These are phyloP conservation scores for Beauveria rudraprayagi DNA, from an alignment of 2,329 filamentous ascomycete species.

Conservation along the genomic window DNA sequence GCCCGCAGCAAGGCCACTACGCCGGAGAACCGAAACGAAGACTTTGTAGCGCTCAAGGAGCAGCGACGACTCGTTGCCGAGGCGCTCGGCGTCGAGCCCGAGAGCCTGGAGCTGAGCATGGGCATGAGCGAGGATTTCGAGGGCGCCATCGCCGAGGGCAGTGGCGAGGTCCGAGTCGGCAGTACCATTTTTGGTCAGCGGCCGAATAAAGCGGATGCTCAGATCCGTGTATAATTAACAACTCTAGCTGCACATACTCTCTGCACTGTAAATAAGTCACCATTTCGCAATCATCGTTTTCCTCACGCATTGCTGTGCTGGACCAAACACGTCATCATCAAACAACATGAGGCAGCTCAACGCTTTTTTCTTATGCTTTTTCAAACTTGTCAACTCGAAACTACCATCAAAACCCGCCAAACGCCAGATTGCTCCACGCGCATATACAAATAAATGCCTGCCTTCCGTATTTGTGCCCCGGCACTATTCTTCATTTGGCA, in stretches of 20 bases:
- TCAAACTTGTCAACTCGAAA: neutral
- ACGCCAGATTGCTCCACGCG: neutral
- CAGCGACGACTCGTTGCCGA: conserved; percentile 62
- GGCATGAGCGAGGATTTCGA: conserved; percentile 98
- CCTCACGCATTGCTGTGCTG: too few species aligned
- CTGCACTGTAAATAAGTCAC: neutral
- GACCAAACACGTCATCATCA: too few species aligned
- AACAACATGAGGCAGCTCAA: neutral
- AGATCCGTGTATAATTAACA: conserved; percentile 45
- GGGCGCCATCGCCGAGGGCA: conserved; percentile 74
- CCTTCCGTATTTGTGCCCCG: neutral
- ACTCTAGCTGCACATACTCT: neutral
- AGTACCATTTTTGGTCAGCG: conserved; percentile 89
- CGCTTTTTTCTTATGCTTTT: neutral
- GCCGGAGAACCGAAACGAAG: conserved; percentile 78
- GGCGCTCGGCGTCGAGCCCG: conserved; percentile 38
- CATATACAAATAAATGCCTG: conserved; percentile 3
- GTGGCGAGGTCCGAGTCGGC: conserved; percentile 82
- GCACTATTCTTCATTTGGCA: neutral
- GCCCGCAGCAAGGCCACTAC: conserved; percentile 69
- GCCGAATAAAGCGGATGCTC: conserved; percentile 71
- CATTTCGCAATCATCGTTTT: neutral
- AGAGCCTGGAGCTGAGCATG: conserved; percentile 83
- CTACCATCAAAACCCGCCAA: conserved; percentile 2
- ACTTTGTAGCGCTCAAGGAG: conserved; percentile 64